These are phyloP conservation scores for Ustilago cynodontis DNA, from an alignment of 1,284 basidiomycete genomes.

Conservation along the genomic window DNA sequence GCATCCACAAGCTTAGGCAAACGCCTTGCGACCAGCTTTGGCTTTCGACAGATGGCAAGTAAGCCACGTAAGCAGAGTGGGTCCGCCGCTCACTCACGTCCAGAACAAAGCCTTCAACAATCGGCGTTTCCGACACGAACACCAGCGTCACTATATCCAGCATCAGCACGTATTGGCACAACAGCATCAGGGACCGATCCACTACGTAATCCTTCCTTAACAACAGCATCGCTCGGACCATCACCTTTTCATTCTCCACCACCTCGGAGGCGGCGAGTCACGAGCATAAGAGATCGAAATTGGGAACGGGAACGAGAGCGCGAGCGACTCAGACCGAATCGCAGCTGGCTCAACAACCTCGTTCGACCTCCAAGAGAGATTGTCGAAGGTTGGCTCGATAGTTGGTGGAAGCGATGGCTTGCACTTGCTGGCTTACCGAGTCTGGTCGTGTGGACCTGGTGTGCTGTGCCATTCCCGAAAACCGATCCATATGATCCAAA, in stretches of 20 bases:
- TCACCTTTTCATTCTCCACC: slow-evolving; percentile 43
- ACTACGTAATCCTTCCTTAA: slow-evolving; percentile 9
- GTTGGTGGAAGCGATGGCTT: slow-evolving; percentile 73
- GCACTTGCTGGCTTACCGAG: slow-evolving; percentile 73
- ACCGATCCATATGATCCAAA: slow-evolving; percentile 71
- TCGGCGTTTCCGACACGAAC: slow-evolving; percentile 15
- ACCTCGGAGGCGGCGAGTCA: slow-evolving; percentile 37
- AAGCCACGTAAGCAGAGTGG: slow-evolving; percentile 11
- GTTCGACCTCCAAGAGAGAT: slow-evolving; percentile 71
- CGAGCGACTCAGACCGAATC: slow-evolving; percentile 28
- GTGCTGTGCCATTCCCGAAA: slow-evolving; percentile 74
- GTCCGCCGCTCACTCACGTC: slow-evolving; percentile 8
- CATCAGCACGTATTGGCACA: slow-evolving; percentile 10
- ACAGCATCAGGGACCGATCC: neutral
- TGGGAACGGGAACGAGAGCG: slow-evolving; percentile 49
- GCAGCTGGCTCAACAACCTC: slow-evolving; percentile 56
- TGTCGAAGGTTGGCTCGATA: slow-evolving; percentile 72
- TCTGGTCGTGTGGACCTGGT: slow-evolving; percentile 74
- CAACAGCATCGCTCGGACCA: slow-evolving; percentile 20
- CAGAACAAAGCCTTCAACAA: neutral
- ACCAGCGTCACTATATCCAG: slow-evolving; percentile 17
- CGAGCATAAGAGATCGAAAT: slow-evolving; percentile 40
- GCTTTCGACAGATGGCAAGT: slow-evolving; percentile 31
- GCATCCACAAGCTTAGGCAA: slow-evolving; percentile 39
- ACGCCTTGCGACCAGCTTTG: slow-evolving; percentile 33